phyloP scores from a whole-genome alignment of 495 filamentous ascomycete species.

The Talaromyces proteolyticus region DNA sequence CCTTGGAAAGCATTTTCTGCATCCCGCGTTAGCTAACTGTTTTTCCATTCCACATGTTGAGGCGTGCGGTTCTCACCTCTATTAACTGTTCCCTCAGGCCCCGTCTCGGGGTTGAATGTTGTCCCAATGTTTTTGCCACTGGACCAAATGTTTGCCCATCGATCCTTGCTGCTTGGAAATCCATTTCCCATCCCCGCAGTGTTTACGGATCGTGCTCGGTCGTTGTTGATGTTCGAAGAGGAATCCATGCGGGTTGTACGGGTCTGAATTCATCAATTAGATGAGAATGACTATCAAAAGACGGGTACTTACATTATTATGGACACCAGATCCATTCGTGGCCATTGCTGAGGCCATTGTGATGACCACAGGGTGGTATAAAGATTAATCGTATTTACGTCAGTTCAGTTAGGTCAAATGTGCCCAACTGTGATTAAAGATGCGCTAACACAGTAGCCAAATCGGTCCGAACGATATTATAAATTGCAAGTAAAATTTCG shows the following conservation, averaged over 20 bases:
- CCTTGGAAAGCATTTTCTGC: constrained; percentile 32
- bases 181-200: constrained; percentile 32
- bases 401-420: neutral
- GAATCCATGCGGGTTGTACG: constrained; percentile 33
- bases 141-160: constrained; percentile 60
- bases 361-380: neutral
- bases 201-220: constrained; percentile 31
- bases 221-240: constrained; percentile 31
- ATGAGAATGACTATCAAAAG: neutral
- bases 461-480: neutral
- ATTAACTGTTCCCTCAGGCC: constrained; percentile 2
- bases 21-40: neutral
- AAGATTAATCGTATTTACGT: neutral
- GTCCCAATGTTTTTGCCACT: constrained; percentile 44
- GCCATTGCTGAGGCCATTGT: constrained; percentile 37
- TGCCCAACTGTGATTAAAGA: constrained; percentile 13
- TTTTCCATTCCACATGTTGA: neutral
- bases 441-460: constrained; percentile 8
- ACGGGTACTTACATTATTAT: constrained; percentile 31
- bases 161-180: constrained; percentile 38
- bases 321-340: constrained; percentile 30
- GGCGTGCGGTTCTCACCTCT: neutral
- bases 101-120: constrained; percentile 38
- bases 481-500: neutral
- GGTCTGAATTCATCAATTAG: constrained; percentile 16